A percentile compares a stretch with the other conserved stretches of the same genome.
These are phyloP conservation scores for Leptographium wingfieldii DNA, from an alignment of 2,329 filamentous ascomycete species.

Conservation along the genomic window DNA sequence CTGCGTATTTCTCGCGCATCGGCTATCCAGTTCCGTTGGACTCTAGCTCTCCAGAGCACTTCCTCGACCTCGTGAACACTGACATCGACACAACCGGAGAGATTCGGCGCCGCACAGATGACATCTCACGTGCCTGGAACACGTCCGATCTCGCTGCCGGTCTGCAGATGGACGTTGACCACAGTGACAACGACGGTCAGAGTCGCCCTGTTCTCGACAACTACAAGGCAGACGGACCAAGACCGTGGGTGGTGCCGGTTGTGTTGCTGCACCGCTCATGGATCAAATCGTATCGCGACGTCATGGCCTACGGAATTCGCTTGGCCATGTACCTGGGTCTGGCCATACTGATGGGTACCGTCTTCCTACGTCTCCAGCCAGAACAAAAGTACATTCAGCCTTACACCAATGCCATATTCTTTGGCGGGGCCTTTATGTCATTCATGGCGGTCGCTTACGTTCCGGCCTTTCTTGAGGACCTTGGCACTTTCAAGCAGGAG, in stretches of 20 bases:
- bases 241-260: conserved; percentile 36
- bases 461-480: conserved; percentile 71
- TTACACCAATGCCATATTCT: conserved; percentile 69
- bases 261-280: conserved; percentile 66
- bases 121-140: conserved; percentile 44
- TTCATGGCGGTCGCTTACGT: conserved; percentile 81
- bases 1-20: conserved; percentile 49
- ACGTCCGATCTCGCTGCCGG: conserved; percentile 6
- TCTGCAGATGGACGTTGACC: conserved; percentile 14
- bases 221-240: conserved; percentile 23
- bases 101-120: conserved; percentile 32
- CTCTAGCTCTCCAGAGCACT: conserved; percentile 68
- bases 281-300: conserved; percentile 73
- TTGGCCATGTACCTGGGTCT: conserved; percentile 57
- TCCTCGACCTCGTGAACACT: conserved; percentile 66
- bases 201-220: conserved; percentile 9
- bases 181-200: conserved; percentile 18
- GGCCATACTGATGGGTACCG: conserved; percentile 78
- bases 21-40: conserved; percentile 53
- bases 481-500: conserved; percentile 61
- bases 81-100: conserved; percentile 50
- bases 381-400: conserved; percentile 64
- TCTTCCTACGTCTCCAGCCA: conserved; percentile 62
- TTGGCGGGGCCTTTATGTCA: conserved; percentile 62
- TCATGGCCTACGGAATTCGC: conserved; percentile 73